These are phyloP conservation scores for Ophiocytium majus DNA, from an alignment of 352 stramenopile genomes.

Conservation along the genomic window DNA sequence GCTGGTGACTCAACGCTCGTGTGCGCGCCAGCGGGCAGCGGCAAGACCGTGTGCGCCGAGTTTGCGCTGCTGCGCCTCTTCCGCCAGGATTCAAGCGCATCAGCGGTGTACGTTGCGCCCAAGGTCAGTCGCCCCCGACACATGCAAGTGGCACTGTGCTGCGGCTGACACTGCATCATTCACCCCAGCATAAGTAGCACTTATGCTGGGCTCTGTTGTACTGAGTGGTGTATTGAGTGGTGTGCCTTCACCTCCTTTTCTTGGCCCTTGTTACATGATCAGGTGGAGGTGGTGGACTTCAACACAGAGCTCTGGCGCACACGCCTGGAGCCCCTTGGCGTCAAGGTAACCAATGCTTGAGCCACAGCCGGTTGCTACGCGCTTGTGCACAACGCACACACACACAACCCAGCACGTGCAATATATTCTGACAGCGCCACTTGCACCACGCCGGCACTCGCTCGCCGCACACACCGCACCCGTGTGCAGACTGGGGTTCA, in stretches of 20 bases:
- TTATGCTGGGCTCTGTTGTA: background rate
- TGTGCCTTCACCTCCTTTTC: background rate
- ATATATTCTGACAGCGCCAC: no score
- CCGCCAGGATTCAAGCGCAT: slow-evolving; percentile 54
- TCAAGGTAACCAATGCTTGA: no score
- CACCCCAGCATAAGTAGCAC: no score
- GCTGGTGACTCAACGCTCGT: slow-evolving; percentile 66
- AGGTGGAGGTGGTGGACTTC: slow-evolving; percentile 22
- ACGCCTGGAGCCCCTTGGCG: slow-evolving; percentile 60
- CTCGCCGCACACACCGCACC: no score
- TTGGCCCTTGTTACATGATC: background rate
- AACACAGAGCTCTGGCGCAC: slow-evolving; percentile 3
- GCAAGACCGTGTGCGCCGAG: slow-evolving; percentile 88
- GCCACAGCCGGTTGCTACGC: no score
- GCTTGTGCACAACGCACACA: no score
- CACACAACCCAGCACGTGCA: no score
- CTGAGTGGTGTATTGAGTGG: slow-evolving; percentile 1
- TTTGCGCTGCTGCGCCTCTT: slow-evolving; percentile 92
- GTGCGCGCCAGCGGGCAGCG: slow-evolving; percentile 86
- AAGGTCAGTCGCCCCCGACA: slow-evolving; percentile 62
- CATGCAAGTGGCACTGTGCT: background rate
- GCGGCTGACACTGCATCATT: background rate
- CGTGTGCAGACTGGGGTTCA: no score
- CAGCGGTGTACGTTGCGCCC: slow-evolving; percentile 85
- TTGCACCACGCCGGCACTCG: no score